Conservation (phyloP, 139 green algal genomes). For the Desmodesmus armatus region DNA sequence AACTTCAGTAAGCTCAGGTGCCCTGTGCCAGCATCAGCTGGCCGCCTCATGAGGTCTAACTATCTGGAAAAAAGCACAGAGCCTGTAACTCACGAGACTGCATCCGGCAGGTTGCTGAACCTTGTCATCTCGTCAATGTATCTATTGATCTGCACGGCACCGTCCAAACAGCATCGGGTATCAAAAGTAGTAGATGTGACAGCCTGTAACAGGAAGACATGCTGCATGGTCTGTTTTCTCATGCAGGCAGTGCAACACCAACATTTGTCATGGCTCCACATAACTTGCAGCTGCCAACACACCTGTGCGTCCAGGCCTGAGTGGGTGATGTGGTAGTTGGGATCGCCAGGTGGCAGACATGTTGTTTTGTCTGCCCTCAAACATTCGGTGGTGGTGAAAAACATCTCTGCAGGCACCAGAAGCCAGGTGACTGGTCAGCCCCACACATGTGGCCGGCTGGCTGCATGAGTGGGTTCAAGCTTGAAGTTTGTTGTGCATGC, state of each 20-base stretch:
- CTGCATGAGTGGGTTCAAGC: too few relatives aligned
- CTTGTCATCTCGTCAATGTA: conserved; percentile 5
- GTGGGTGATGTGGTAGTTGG: conserved; percentile 36
- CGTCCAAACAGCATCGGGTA: background rate
- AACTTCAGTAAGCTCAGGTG: background rate
- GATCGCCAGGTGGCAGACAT: background rate
- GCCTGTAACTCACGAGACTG: too few relatives aligned
- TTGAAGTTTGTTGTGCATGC: too few relatives aligned
- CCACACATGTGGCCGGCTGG: too few relatives aligned
- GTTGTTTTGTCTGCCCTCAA: background rate
- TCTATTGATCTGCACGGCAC: background rate
- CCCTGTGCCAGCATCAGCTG: background rate
- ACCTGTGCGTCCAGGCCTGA: conserved; percentile 36
- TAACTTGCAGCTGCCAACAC: background rate
- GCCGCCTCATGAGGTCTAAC: background rate
- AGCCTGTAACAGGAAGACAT: too few relatives aligned
- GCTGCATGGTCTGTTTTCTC: too few relatives aligned
- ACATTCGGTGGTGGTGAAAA: conserved; percentile 24
- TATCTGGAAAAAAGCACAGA: background rate
- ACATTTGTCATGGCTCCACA: background rate
- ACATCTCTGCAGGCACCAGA: background rate
- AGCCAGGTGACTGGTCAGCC: background rate
- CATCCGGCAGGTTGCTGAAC: conserved; percentile 10
- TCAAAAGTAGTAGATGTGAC: background rate
- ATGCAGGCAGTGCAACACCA: background rate